These are phyloP conservation scores for Penicillium thymicola DNA, from an alignment of 2,329 filamentous ascomycete genomes.

Conservation along the genomic window DNA sequence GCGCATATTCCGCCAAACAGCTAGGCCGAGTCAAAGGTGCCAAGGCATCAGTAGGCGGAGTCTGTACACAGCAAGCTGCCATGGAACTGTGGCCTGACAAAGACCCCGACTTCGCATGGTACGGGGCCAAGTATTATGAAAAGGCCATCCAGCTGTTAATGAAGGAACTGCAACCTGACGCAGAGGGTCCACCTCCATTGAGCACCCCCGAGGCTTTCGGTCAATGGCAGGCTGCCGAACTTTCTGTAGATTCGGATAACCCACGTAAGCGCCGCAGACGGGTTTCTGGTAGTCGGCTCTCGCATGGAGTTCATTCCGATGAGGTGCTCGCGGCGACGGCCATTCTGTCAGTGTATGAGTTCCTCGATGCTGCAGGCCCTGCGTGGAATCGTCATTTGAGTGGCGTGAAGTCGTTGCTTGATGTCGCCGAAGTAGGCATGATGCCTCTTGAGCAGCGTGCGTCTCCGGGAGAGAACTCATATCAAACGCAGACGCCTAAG, in stretches of 20 bases:
- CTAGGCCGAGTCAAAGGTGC: conserved; percentile 53
- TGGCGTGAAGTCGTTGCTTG: conserved; percentile 62
- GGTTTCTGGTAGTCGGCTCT: conserved; percentile 45
- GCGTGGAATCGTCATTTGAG: conserved; percentile 65
- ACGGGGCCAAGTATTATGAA: conserved; percentile 62
- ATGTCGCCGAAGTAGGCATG: conserved; percentile 43
- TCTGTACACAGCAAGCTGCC: conserved; percentile 45
- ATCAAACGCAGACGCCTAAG: conserved; percentile 29
- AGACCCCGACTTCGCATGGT: conserved; percentile 57
- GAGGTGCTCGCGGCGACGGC: conserved; percentile 64
- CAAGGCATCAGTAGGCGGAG: conserved; percentile 51
- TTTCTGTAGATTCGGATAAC: conserved; percentile 37
- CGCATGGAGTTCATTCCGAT: conserved; percentile 46
- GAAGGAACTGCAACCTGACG: conserved; percentile 43
- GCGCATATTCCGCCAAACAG: conserved; percentile 62
- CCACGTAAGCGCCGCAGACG: conserved; percentile 43
- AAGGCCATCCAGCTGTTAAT: conserved; percentile 57
- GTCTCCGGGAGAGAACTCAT: conserved; percentile 40
- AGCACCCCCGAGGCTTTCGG: conserved; percentile 36
- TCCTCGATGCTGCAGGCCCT: conserved; percentile 61
- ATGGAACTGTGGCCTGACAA: conserved; percentile 54
- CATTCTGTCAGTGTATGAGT: conserved; percentile 65
- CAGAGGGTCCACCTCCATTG: conserved; percentile 32
- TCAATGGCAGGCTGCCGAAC: conserved; percentile 36
- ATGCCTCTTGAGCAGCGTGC: conserved; percentile 40